Conservation (phyloP, 1,284 basidiomycete genomes). For the Cryptococcus wingfieldii region DNA sequence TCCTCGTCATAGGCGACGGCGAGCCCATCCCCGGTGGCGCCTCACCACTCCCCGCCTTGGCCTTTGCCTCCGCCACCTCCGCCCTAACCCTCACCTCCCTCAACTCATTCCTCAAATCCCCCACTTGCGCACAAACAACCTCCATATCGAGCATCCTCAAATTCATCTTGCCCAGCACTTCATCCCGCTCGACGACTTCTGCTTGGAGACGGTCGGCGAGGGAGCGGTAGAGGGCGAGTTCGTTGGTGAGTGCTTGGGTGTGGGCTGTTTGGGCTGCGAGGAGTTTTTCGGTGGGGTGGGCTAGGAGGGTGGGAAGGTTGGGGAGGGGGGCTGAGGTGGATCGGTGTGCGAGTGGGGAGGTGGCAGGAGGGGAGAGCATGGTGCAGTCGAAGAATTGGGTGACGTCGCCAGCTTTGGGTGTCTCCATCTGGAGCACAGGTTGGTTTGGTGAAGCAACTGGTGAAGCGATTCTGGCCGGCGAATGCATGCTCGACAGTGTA, state of each 20-base stretch:
- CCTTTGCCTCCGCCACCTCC: neutral
- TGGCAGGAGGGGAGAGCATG: slow-evolving; percentile 10
- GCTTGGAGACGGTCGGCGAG: slow-evolving; percentile 24
- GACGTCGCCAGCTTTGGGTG: slow-evolving; percentile 15
- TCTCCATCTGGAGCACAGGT: neutral
- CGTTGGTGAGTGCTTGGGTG: slow-evolving; percentile 21
- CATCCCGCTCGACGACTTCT: slow-evolving; percentile 34
- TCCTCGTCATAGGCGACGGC: slow-evolving; percentile 1
- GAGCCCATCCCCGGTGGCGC: neutral
- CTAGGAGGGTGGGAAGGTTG: neutral
- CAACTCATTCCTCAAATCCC: slow-evolving; percentile 15
- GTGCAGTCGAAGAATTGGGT: slow-evolving; percentile 36
- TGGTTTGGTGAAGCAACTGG: neutral
- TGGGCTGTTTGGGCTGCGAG: slow-evolving; percentile 34
- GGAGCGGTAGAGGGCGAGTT: slow-evolving; percentile 27
- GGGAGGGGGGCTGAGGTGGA: neutral
- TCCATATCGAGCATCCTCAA: slow-evolving; percentile 26
- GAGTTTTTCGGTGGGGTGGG: slow-evolving; percentile 25
- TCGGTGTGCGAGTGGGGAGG: neutral
- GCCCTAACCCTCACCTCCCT: slow-evolving; percentile 1
- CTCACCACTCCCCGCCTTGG: neutral
- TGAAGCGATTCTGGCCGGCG: slow-evolving; percentile 7
- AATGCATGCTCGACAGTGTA: slow-evolving; percentile 25
- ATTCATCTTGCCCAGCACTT: slow-evolving; percentile 28
- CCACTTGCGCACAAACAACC: slow-evolving; percentile 18